Evolutionary conservation across 768 basidiomycete species (phyloP), one percentile per base, ranked within the genome.

Genomic region (Psilocybe subaeruginosa): DNA sequence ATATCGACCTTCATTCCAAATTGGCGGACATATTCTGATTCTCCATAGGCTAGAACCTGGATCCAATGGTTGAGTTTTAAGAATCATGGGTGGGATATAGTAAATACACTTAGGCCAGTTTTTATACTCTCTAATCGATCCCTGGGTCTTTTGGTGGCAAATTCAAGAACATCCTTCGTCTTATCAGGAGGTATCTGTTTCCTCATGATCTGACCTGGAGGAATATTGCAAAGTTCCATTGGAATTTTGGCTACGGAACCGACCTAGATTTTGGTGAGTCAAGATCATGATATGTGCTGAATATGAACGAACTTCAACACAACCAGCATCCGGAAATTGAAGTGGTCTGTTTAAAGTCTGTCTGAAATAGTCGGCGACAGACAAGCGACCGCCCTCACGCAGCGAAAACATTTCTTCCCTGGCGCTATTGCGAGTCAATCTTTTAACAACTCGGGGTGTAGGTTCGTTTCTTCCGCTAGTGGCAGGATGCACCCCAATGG

Each of bases 121-220:
- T 54, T 68, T 54, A 92, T 92, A 62, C 84, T 86, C 2, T 70
- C 72, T 8, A 92, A 77, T 3, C 92, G 85, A 0, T 88, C 86
- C 0, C 66, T 62, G 0, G 91, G 91, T 55, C 73, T 81, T 76
- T 85, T 88, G 3, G 89, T 90, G 0, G 91, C 83, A 64, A 93
- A 92, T 0, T 83, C 82, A 1, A 92, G 79, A 6, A 92, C 84
- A 9, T 84, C 81, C 60, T 82, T 85, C 0, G 87, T 90, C 66
- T 85, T 86, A 48, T 91, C 88, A 0, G 87, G 77, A 0, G 91
- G 90, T 0, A 93, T 77, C 58, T 89, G 88, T 67, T 89, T 91
- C 50, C 85, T 79, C 80, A 90, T 86, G 31, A 91, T 86, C 67
- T 93, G 91, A 2, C 92, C 91, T 0, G 80, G 70, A 0, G 83